phyloP scores from a whole-genome alignment of 352 stramenopile species.

The Globisporangium canariense region DNA sequence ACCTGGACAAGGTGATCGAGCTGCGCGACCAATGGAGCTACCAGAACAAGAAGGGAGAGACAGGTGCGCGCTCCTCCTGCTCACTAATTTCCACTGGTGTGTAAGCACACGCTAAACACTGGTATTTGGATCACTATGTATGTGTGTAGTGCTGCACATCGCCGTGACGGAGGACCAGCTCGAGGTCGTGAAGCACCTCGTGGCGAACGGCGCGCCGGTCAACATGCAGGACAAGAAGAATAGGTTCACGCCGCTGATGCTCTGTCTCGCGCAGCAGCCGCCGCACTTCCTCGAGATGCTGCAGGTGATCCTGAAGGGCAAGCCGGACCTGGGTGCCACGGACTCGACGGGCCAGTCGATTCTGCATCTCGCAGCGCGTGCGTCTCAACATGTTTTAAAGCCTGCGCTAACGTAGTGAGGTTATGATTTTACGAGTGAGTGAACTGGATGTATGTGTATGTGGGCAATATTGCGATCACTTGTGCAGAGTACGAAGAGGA shows the following conservation, averaged over 20 bases:
- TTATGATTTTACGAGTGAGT: no score
- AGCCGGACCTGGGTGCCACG: slow-evolving; percentile 58
- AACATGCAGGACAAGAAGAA: slow-evolving; percentile 79
- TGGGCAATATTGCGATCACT: neutral
- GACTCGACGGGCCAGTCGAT: slow-evolving; percentile 63
- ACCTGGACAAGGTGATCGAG: slow-evolving; percentile 71
- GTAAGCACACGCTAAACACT: neutral
- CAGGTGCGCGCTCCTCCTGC: slow-evolving; percentile 27
- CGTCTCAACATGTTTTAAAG: slow-evolving; percentile 8
- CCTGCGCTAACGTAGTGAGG: no score
- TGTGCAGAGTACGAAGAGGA: slow-evolving; percentile 58
- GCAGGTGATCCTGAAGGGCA: slow-evolving; percentile 60
- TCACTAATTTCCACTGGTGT: neutral
- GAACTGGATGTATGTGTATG: neutral
- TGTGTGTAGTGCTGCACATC: slow-evolving; percentile 57
- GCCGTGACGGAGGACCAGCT: slow-evolving; percentile 70
- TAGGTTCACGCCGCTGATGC: slow-evolving; percentile 73
- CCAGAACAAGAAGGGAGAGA: slow-evolving; percentile 85
- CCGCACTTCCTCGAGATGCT: slow-evolving; percentile 64
- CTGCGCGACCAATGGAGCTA: slow-evolving; percentile 61
- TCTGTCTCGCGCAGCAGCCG: slow-evolving; percentile 67
- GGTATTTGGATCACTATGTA: neutral
- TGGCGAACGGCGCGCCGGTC: slow-evolving; percentile 60
- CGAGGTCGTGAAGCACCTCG: slow-evolving; percentile 66
- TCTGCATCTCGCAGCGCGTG: slow-evolving; percentile 64